These are phyloP conservation scores for Geopyxis carbonaria DNA, from an alignment of 495 filamentous ascomycete species.

Conservation along the genomic window DNA sequence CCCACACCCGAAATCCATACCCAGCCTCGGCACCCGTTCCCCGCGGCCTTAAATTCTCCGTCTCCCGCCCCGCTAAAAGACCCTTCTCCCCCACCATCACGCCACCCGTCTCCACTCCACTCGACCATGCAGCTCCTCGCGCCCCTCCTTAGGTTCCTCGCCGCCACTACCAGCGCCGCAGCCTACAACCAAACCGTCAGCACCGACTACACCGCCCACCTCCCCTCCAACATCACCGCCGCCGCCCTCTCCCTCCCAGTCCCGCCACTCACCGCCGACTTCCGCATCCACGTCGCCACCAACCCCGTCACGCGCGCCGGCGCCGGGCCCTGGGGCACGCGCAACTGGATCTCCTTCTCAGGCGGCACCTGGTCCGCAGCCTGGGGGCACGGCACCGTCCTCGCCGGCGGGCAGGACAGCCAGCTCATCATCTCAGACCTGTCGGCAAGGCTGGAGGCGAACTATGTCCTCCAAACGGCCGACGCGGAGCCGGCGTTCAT, in stretches of 20 bases:
- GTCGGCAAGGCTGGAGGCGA: neutral
- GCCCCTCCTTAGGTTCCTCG: no score
- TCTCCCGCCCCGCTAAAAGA: no score
- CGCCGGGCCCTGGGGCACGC: neutral
- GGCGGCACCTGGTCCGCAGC: neutral
- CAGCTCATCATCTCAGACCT: slow-evolving; percentile 1
- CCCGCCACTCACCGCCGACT: slow-evolving; percentile 1
- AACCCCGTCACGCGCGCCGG: neutral
- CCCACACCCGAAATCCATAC: no score
- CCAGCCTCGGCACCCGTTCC: no score
- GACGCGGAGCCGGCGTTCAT: slow-evolving; percentile 4
- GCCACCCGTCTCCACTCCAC: no score
- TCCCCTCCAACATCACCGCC: neutral
- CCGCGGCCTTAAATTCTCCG: no score
- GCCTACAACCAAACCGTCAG: no score
- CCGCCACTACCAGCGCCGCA: no score
- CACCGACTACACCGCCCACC: neutral
- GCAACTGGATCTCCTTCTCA: slow-evolving; percentile 4
- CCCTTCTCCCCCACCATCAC: no score
- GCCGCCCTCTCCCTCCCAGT: neutral
- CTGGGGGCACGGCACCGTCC: slow-evolving; percentile 1
- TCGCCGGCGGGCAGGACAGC: slow-evolving; percentile 2
- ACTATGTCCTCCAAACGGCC: neutral
- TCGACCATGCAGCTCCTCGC: no score
- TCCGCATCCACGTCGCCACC: slow-evolving; percentile 1